Conservation (phyloP, 1,139 yeast species). For the Yamadazyma sp. region DNA sequence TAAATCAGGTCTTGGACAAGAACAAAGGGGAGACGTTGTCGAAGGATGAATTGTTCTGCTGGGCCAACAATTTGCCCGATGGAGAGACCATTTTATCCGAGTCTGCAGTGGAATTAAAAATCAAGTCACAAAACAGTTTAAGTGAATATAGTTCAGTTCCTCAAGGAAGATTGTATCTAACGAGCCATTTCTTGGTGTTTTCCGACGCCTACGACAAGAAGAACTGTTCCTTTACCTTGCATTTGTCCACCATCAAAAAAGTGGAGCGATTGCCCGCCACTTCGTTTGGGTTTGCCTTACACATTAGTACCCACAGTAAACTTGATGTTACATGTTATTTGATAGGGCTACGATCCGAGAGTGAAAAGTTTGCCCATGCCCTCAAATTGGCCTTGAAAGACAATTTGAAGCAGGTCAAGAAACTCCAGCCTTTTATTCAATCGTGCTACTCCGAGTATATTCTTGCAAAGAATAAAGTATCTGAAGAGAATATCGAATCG, state of each 20-base stretch:
- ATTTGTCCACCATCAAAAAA: conserved; percentile 75
- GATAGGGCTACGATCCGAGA: conserved; percentile 73
- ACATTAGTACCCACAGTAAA: conserved; percentile 69
- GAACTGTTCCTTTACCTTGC: conserved; percentile 68
- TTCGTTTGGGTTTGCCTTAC: conserved; percentile 75
- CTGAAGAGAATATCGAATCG: conserved; percentile 43
- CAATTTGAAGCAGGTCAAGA: conserved; percentile 62
- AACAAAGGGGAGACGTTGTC: conserved; percentile 38
- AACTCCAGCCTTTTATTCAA: conserved; percentile 63
- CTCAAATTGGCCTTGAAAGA: conserved; percentile 63
- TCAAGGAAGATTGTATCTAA: conserved; percentile 65
- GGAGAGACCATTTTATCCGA: conserved; percentile 66
- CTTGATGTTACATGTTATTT: conserved; percentile 65
- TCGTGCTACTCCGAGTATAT: conserved; percentile 86
- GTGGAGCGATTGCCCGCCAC: conserved; percentile 83
- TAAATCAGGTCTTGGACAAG: conserved; percentile 43
- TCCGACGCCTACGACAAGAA: conserved; percentile 67
- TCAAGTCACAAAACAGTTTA: conserved; percentile 37
- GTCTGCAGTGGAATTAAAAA: conserved; percentile 66
- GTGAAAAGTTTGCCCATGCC: conserved; percentile 75
- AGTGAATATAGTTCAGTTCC: conserved; percentile 31
- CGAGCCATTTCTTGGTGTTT: conserved; percentile 75
- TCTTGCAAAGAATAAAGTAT: conserved; percentile 56
- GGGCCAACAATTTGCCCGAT: conserved; percentile 67
- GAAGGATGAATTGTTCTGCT: conserved; percentile 69